Conservation (phyloP, 2,329 filamentous ascomycete species). For the Colletotrichum truncatum region DNA sequence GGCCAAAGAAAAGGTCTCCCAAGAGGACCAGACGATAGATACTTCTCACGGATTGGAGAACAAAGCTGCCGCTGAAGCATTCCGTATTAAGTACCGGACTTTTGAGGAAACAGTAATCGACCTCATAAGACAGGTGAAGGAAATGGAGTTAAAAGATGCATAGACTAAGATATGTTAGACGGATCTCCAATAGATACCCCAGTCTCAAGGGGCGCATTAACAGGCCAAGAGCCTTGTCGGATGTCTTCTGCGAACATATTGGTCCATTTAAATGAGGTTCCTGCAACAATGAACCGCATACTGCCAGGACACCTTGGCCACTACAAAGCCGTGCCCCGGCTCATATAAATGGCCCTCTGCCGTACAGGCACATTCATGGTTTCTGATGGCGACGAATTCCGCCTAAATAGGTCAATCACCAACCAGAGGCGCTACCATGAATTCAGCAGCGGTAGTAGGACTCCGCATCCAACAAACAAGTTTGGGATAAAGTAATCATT, state of each 20-base stretch:
- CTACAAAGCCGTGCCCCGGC: no score
- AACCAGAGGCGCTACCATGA: not conserved
- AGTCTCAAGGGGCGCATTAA: no score
- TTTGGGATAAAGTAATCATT: not conserved
- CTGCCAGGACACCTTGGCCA: not conserved
- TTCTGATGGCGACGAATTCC: not conserved
- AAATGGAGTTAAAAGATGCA: conserved; percentile 32
- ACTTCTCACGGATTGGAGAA: conserved; percentile 53
- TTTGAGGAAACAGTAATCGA: conserved; percentile 48
- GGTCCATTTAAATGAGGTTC: no score
- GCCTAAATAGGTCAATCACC: not conserved
- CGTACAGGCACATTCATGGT: not conserved
- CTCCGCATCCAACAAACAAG: not conserved
- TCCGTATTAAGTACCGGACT: conserved; percentile 46
- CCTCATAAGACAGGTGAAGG: conserved; percentile 38
- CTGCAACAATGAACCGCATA: no score
- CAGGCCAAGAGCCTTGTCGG: no score
- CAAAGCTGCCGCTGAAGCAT: conserved; percentile 46
- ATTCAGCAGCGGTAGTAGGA: not conserved
- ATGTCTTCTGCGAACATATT: no score
- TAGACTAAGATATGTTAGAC: no score
- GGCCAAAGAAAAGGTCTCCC: conserved; percentile 40
- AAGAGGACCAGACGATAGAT: conserved; percentile 45
- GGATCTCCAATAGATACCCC: no score
- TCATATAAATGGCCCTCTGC: not conserved